Evolutionary conservation across 768 basidiomycete species (phyloP), one percentile per base, ranked within the genome.

Genomic region (Clathrus columnatus): DNA sequence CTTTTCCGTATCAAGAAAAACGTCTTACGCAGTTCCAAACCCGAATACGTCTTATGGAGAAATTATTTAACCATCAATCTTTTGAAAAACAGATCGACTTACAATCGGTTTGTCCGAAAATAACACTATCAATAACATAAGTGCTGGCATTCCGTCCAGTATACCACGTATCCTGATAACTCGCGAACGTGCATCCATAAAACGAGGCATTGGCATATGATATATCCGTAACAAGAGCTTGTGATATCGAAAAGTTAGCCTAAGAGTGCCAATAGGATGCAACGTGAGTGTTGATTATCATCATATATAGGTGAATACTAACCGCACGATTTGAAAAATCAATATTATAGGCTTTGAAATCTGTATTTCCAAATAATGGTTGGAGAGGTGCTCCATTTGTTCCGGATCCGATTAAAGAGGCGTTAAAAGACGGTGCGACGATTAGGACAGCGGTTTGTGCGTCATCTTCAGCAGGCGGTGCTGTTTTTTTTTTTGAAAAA

Each of bases 321-420:
- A 84, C 83, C n/a, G 82, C 83, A 57, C 77, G 71, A 59, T 85
- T 86, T 53, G 82, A 73, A 55, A 84, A 81, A 62, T 84, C 76
- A 57, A 85, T 78, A 59, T 85, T 84, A 58, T 85, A 84, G 7
- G 75, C 78, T 60, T 71, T 82, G 68, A 85, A 84, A 60, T 86
- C 76, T 21, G 64, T 58, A 57, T 70, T 81, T 0, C 83, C 83
- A 51, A 79, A 81, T 10, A 69, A 62, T 4, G 73, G 71, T 58
- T 81, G 74, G 1, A 72, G 65, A 17, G 75, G 80, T 0, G 81
- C 81, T 1, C 81, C 81, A 6, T 74, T 77, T 1, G 81, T 74
- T 1, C 82, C 82, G 1, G 79, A 75, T 2, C 82, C 81, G 46
- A 83, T 82, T 45, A 83, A 66, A 28, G 80, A 77, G 0, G 75